A percentile compares a stretch with the other conserved stretches of the same genome.
phyloP scores from a whole-genome alignment of 148 eudicot genomes.

The Fagopyrum tataricum region DNA sequence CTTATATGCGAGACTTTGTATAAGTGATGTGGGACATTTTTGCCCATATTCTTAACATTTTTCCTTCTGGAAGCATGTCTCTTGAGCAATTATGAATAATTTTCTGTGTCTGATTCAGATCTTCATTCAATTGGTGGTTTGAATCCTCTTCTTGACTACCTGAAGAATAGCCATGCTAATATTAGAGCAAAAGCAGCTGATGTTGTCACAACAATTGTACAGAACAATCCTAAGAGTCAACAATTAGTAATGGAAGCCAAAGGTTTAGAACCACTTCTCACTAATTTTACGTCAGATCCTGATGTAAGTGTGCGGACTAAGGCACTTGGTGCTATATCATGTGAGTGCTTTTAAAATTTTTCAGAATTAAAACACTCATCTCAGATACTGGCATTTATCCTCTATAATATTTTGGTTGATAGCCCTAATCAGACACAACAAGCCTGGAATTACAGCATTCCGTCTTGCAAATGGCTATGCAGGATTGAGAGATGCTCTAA shows the following conservation, averaged over 20 bases:
- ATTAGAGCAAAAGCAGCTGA: constrained; percentile 98
- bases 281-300: constrained; percentile 71
- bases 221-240: constrained; percentile 88
- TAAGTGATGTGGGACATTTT: no score
- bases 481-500: constrained; percentile 74
- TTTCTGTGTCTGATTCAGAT: constrained; percentile 34
- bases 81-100: not conserved
- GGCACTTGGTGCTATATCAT: constrained; percentile 88
- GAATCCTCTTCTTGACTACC: constrained; percentile 68
- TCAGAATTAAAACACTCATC: not conserved
- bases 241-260: constrained; percentile 90
- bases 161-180: constrained; percentile 67
- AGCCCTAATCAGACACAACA: constrained; percentile 89
- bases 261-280: constrained; percentile 69
- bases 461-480: constrained; percentile 93
- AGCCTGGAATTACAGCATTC: constrained; percentile 80
- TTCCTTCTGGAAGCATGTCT: not conserved
- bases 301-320: constrained; percentile 65
- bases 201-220: constrained; percentile 83
- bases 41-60: no score
- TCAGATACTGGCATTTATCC: not conserved
- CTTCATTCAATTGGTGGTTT: constrained; percentile 89
- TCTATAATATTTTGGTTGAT: not conserved
- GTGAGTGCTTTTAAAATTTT: constrained; percentile 37
- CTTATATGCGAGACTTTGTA: no score